A percentile compares a stretch with the other conserved stretches of the same genome.
phyloP scores from a whole-genome alignment of 495 filamentous ascomycete species.

The Jackrogersella minutella region DNA sequence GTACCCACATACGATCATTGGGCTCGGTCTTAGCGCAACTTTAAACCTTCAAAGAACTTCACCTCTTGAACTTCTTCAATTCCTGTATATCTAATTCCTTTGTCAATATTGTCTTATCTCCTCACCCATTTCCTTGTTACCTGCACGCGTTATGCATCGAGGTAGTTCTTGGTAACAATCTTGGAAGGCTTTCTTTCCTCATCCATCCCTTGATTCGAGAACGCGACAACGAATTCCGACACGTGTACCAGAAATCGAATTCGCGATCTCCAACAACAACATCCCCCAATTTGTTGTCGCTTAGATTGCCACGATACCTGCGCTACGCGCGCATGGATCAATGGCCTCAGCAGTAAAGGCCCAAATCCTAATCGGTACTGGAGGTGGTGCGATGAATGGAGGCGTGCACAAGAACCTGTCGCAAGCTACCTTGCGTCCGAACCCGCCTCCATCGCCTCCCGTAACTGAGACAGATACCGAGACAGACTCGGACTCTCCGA shows the following conservation, averaged over 20 bases:
- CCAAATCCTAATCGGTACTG: neutral
- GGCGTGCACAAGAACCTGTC: conserved; percentile 33
- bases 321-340: neutral
- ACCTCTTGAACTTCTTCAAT: neutral
- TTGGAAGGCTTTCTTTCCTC: neutral
- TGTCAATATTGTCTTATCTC: too few relatives aligned
- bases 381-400: neutral
- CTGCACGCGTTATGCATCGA: neutral
- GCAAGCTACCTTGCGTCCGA: conserved; percentile 25
- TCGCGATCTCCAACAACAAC: too few relatives aligned
- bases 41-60: conserved; percentile 2
- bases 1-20: too few relatives aligned
- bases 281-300: neutral
- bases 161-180: neutral
- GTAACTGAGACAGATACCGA: conserved; percentile 34
- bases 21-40: too few relatives aligned
- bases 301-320: neutral
- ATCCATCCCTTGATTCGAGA: neutral
- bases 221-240: too few relatives aligned
- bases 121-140: neutral
- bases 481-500: conserved; percentile 28
- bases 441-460: conserved; percentile 33
- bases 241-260: too few relatives aligned
- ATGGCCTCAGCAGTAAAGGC: conserved; percentile 33
- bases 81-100: neutral